Evolutionary conservation across 441 rosid genomes (phyloP).

Genomic region (Populus tomentosa): DNA sequence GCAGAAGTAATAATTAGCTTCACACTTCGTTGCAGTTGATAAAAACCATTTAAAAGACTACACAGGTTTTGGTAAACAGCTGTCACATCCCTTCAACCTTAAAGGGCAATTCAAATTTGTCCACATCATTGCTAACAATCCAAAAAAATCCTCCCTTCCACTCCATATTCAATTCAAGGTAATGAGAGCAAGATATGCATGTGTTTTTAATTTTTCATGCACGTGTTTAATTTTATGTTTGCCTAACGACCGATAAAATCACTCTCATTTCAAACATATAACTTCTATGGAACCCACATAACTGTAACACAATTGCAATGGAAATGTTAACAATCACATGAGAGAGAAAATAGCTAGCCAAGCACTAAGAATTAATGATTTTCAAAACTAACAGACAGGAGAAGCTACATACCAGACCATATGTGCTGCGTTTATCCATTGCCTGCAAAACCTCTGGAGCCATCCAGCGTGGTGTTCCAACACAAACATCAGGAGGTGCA

Average conservation of each 20-base stretch:
- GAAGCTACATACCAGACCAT: constrained; percentile 64
- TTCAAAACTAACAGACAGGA: constrained; percentile 5
- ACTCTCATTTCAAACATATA: not conserved
- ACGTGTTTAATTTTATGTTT: not conserved
- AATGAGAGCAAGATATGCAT: not conserved
- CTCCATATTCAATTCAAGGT: not conserved
- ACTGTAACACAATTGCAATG: not conserved
- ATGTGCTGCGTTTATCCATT: constrained; percentile 53
- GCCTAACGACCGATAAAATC: not conserved
- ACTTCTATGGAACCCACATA: not conserved
- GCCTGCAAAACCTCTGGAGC: constrained; percentile 91
- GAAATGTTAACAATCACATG: not conserved
- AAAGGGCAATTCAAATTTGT: not conserved
- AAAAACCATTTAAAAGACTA: not conserved
- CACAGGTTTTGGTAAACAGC: not conserved
- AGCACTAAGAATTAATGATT: not conserved
- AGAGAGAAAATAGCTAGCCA: not conserved
- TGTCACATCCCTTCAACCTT: not conserved
- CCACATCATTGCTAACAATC: not conserved
- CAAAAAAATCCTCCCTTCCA: not conserved
- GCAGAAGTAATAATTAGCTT: not conserved
- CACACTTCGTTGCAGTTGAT: not conserved
- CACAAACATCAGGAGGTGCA: constrained; percentile 80
- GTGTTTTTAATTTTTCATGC: not conserved
- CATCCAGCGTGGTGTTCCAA: constrained; percentile 99